Base-by-base conservation (phyloP, 2,329 filamentous ascomycete genomes). In the Aspergillus calidoustus region DNA sequence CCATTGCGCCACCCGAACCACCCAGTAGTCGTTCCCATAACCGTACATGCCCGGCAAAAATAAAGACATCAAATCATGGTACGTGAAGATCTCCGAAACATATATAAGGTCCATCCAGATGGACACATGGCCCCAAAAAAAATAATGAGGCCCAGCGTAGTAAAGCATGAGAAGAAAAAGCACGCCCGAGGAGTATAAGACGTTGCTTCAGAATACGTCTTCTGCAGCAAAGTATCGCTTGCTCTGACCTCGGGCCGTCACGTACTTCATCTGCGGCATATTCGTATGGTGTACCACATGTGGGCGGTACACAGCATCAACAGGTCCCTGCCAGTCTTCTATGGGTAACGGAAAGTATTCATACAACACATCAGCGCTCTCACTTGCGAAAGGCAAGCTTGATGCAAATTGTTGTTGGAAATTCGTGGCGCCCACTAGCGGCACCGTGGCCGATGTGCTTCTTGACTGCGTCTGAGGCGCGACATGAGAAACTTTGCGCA, bases 291-390 rank as follows among this genome's bases (percentile, higher is more conserved):
- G 94, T 3, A 97, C 93, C 17, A 97, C 92, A 75, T 97, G 93
- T 6, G 93, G 94, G 53, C 92, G 84, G 74, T 96, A 97, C 17
- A 97, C 89, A 5, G 92, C 92, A 76, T 96, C 92, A 3, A 96
- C 91, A 1, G 92, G 92, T 2, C 91, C 91, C 86, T 93, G 92
- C 89, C 86, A 97, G 72, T 97, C 93, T 74, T 97, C 93, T 61
- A 97, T 80, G 53, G 90, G 93, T 17, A 98, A 82, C 0, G 93
- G 93, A 66, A 98, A 97, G 74, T 98, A 97, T 78, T 98, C 93
- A 74, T 97, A 97, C 19, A 97, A 81, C 66, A 93, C 81, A 76
- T 97, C 93, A 0, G 89, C 89, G 68, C 89, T 90, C 69, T 96
- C 92, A 43, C 73, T 76, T n/a, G 75, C 71, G 54, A 76, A 77